phyloP scores from a whole-genome alignment of 306 rosid species.

The Rosa multiflora region DNA sequence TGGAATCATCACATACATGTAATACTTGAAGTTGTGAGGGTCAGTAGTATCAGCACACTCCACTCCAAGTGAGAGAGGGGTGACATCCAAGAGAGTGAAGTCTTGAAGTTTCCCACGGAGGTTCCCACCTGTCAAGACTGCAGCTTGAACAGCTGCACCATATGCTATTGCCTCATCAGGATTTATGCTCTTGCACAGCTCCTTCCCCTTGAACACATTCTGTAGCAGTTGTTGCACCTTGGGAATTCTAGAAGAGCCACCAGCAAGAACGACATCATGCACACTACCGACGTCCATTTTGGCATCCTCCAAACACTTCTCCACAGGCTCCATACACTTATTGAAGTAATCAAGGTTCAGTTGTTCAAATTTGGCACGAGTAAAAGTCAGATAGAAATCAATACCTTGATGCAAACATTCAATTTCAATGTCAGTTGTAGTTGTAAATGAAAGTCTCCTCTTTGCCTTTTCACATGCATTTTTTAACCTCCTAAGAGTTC shows the following conservation, averaged over 20 bases:
- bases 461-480: background rate
- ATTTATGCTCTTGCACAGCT: background rate
- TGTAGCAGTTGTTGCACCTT: background rate
- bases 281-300: background rate
- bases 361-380: background rate
- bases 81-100: slow-evolving; percentile 12
- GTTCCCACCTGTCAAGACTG: background rate
- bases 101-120: background rate
- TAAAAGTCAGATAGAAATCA: background rate
- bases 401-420: background rate
- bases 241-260: background rate
- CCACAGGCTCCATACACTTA: background rate
- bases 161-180: background rate
- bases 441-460: background rate
- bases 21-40: background rate
- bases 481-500: background rate
- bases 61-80: background rate
- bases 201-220: no score
- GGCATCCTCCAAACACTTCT: background rate
- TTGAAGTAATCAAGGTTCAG: background rate
- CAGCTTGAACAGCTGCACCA: background rate
- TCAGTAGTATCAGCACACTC: background rate
- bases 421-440: background rate
- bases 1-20: background rate
- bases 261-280: background rate